Evolutionary conservation across 1,284 basidiomycete species (phyloP).

Genomic region (Heterobasidion annosum): DNA sequence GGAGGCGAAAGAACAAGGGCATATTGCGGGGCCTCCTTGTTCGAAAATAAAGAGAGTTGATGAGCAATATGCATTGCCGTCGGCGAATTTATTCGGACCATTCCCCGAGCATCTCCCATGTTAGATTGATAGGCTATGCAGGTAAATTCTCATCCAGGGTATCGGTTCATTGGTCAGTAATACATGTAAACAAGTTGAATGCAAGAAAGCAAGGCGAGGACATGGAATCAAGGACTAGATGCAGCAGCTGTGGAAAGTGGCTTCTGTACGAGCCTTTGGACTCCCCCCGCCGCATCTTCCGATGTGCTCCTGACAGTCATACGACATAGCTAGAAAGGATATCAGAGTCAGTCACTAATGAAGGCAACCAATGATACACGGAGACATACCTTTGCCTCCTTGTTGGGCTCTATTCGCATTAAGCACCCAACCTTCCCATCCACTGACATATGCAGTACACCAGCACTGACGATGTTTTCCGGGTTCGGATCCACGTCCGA

Average conservation of each 20-base stretch:
- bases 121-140: conserved; percentile 7
- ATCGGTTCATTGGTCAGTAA: not conserved
- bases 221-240: not conserved
- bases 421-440: conserved; percentile 95
- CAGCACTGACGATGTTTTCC: conserved; percentile 84
- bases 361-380: not conserved
- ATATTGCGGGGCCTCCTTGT: conserved; percentile 20
- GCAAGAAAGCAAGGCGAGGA: not conserved
- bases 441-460: conserved; percentile 80
- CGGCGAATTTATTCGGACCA: not conserved
- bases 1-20: conserved; percentile 15
- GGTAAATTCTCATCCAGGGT: not conserved
- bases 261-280: conserved; percentile 62
- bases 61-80: not conserved
- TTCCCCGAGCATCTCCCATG: not conserved
- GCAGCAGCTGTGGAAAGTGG: conserved; percentile 24
- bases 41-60: conserved; percentile 10
- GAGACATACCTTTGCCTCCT: conserved; percentile 75
- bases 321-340: conserved; percentile 67
- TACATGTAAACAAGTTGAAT: not conserved
- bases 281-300: conserved; percentile 80
- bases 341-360: conserved; percentile 1
- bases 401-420: conserved; percentile 89
- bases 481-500: conserved; percentile 82
- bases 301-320: conserved; percentile 94